Evolutionary conservation across 768 basidiomycete species (phyloP).

Genomic region (Xerocomus brunneocitrinus): DNA sequence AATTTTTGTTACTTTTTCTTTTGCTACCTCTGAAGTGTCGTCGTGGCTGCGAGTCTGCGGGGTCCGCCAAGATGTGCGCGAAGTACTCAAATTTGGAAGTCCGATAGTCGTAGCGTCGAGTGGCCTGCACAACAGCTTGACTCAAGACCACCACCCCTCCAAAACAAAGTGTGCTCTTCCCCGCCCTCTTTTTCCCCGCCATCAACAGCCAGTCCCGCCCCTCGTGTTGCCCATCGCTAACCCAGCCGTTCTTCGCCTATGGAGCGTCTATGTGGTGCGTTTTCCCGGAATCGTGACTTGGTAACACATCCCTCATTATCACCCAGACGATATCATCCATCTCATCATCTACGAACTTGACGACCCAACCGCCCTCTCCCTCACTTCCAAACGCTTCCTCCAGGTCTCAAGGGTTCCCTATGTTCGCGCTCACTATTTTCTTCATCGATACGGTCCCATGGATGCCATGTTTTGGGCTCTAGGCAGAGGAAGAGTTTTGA

Average conservation of each 20-base stretch:
- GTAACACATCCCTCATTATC: constrained; percentile 9
- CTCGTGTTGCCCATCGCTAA: background rate
- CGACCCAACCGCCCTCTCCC: constrained; percentile 57
- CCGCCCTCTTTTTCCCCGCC: constrained; percentile 3
- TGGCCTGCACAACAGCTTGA: constrained; percentile 30
- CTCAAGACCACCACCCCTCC: constrained; percentile 32
- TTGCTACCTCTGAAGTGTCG: background rate
- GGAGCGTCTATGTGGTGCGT: constrained; percentile 67
- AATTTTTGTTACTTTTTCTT: background rate
- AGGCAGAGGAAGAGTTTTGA: constrained; percentile 62
- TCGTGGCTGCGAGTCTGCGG: constrained; percentile 28
- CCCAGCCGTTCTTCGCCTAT: constrained; percentile 31
- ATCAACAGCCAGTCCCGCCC: background rate
- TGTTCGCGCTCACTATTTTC: constrained; percentile 73
- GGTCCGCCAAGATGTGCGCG: constrained; percentile 25
- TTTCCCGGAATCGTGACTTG: constrained; percentile 8
- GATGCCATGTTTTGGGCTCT: constrained; percentile 75
- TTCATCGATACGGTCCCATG: constrained; percentile 63
- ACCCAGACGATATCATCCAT: constrained; percentile 60
- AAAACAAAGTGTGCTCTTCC: constrained; percentile 27
- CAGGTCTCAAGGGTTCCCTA: constrained; percentile 68
- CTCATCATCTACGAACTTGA: constrained; percentile 68
- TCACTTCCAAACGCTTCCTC: constrained; percentile 54
- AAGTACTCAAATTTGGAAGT: constrained; percentile 33
- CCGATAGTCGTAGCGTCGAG: constrained; percentile 31